Conservation (phyloP, 2,329 filamentous ascomycete genomes). For the Fusarium sp. region DNA sequence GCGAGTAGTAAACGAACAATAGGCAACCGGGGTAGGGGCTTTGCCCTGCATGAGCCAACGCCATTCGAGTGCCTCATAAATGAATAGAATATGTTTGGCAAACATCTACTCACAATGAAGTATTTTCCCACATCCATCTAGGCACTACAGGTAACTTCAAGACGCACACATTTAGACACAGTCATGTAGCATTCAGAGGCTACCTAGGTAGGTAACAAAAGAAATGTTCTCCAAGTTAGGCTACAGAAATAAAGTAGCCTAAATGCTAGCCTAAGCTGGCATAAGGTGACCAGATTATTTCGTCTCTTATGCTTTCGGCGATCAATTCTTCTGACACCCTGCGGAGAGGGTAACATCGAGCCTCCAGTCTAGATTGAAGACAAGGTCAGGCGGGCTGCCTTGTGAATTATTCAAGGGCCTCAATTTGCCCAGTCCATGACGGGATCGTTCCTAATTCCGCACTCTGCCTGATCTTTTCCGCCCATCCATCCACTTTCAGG, state of each 20-base stretch:
- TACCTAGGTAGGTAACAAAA: too few relatives aligned
- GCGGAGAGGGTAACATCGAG: background rate
- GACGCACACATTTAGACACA: too few relatives aligned
- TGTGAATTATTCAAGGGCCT: background rate
- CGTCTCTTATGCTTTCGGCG: too few relatives aligned
- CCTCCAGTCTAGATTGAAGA: background rate
- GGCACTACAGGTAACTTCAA: too few relatives aligned
- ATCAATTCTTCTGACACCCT: too few relatives aligned
- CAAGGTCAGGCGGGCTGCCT: background rate
- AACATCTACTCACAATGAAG: background rate
- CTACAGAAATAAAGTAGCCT: too few relatives aligned
- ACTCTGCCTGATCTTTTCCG: slow-evolving; percentile 16
- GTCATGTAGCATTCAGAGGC: background rate
- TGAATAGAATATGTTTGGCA: background rate
- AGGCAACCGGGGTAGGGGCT: background rate
- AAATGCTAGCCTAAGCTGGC: too few relatives aligned
- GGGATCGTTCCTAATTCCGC: slow-evolving; percentile 8
- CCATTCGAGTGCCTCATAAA: background rate
- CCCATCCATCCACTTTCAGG: slow-evolving; percentile 8
- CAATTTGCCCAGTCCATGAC: background rate
- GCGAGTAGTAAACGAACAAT: background rate
- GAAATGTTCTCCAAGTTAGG: too few relatives aligned
- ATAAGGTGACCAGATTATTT: too few relatives aligned
- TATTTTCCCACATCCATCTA: background rate
- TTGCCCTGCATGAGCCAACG: background rate